Evolutionary conservation across 148 eudicot species (phyloP).

Genomic region (Rhododendron ovatum): DNA sequence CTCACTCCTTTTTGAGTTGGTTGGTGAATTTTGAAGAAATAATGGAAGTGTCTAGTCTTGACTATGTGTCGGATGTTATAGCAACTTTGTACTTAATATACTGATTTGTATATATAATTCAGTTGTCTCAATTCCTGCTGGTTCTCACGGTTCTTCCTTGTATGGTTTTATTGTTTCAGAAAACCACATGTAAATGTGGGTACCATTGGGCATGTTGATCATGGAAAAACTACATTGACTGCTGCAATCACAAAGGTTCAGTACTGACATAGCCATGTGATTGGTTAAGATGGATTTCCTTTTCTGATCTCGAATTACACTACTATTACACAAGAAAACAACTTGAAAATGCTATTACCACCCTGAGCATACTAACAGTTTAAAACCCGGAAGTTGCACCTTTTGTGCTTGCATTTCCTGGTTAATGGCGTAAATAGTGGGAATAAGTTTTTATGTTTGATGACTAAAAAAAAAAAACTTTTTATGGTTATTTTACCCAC

Average conservation of each 20-base stretch:
- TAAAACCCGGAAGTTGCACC: no score
- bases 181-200: slow-evolving; percentile 90
- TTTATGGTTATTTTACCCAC: neutral
- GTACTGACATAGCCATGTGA: neutral
- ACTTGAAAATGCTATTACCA: neutral
- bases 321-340: neutral
- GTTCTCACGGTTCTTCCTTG: neutral
- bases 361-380: neutral
- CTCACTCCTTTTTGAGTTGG: neutral
- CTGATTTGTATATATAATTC: neutral
- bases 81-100: neutral
- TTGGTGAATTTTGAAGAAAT: neutral
- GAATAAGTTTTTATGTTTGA: neutral
- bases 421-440: neutral
- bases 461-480: neutral
- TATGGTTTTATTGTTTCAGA: slow-evolving; percentile 29
- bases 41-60: neutral
- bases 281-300: neutral
- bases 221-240: slow-evolving; percentile 87
- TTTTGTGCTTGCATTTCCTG: neutral
- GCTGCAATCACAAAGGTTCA: slow-evolving; percentile 82
- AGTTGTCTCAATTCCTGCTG: neutral
- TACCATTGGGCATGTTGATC: slow-evolving; percentile 89
- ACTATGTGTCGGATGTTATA: neutral
- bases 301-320: neutral